phyloP scores from a whole-genome alignment of 129 eudicot species.

The Centella asiatica region DNA sequence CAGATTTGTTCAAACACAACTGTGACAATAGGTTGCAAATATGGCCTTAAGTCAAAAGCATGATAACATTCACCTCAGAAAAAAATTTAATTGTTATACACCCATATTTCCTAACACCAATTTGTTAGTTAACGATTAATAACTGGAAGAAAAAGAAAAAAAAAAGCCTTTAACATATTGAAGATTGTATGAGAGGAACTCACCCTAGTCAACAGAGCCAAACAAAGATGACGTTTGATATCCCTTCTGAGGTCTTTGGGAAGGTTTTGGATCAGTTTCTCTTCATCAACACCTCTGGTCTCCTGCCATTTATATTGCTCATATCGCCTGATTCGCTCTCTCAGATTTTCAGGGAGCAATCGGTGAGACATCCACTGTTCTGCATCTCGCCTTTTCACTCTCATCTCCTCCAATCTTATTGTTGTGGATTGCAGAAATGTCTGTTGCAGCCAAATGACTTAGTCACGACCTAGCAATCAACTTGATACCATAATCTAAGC shows the following conservation, averaged over 20 bases:
- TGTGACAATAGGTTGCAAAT: too few species aligned
- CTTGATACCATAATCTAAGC: not conserved
- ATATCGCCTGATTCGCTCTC: constrained; percentile 89
- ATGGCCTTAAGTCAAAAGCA: too few species aligned
- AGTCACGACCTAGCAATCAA: not conserved
- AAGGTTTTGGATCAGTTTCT: constrained; percentile 63
- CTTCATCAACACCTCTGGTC: constrained; percentile 97
- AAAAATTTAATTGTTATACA: too few species aligned
- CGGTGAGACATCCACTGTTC: constrained; percentile 99
- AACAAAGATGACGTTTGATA: constrained; percentile 92
- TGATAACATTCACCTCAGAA: too few species aligned
- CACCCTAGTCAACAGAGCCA: constrained; percentile 76
- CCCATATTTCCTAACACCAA: too few species aligned
- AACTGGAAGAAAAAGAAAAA: too few species aligned
- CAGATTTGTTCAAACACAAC: too few species aligned
- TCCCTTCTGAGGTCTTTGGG: constrained; percentile 98
- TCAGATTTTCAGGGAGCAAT: constrained; percentile 67
- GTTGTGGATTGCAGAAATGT: constrained; percentile 90
- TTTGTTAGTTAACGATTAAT: too few species aligned
- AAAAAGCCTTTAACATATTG: not conserved
- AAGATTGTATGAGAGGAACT: constrained; percentile 17
- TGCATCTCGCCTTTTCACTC: constrained; percentile 91
- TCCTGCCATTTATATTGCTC: constrained; percentile 99
- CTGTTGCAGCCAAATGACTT: constrained; percentile 25
- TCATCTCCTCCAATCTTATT: constrained; percentile 81